Conservation (phyloP, 1,284 basidiomycete species). For the Spongiforma sp. region DNA sequence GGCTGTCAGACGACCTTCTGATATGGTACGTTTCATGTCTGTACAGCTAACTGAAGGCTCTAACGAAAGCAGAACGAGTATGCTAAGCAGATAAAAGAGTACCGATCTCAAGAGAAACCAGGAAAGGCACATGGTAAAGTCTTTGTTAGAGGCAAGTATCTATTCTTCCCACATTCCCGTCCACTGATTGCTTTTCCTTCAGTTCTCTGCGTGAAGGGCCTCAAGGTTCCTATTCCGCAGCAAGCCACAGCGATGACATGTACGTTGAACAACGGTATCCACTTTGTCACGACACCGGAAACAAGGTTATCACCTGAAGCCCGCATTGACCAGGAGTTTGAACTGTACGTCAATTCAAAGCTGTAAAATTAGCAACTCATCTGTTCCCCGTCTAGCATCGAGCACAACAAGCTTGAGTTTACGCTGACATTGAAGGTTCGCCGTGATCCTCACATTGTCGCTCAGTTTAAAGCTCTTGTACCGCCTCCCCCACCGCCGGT, state of each 20-base stretch:
- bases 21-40: constrained; percentile 72
- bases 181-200: constrained; percentile 11
- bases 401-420: constrained; percentile 90
- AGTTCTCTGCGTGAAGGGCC: constrained; percentile 82
- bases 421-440: constrained; percentile 85
- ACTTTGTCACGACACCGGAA: constrained; percentile 94
- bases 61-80: constrained; percentile 79
- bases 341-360: constrained; percentile 65
- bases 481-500: constrained; percentile 54
- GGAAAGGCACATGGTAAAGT: constrained; percentile 90
- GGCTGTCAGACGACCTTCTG: constrained; percentile 85
- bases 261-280: constrained; percentile 95
- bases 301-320: constrained; percentile 65
- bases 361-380: neutral
- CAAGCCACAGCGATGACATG: constrained; percentile 82
- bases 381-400: constrained; percentile 57
- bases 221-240: constrained; percentile 77
- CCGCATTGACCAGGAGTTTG: constrained; percentile 91
- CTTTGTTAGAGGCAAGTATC: constrained; percentile 82
- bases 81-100: constrained; percentile 84
- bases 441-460: constrained; percentile 80
- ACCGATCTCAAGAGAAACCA: constrained; percentile 74
- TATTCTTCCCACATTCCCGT: neutral
- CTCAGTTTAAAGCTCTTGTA: constrained; percentile 69
- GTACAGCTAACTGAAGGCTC: neutral